phyloP scores from a whole-genome alignment of 2,329 filamentous ascomycete genomes.

The Diaporthe destruens region DNA sequence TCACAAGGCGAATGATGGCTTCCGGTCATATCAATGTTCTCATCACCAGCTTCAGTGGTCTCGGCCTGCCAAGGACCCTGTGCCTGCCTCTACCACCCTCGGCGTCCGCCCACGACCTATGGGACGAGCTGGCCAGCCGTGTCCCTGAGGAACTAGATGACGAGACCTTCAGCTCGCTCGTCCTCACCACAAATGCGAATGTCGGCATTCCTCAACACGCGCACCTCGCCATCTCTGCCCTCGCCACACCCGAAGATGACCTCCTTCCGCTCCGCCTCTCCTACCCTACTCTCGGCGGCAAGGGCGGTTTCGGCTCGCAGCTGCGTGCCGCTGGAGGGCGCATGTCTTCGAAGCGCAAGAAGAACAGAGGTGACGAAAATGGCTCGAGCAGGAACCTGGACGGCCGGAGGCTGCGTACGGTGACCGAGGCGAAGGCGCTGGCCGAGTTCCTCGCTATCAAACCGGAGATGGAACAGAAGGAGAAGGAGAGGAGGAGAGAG shows the following conservation, averaged over 20 bases:
- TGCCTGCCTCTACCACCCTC: constrained; percentile 78
- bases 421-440: constrained; percentile 93
- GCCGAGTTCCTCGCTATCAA: constrained; percentile 96
- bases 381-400: constrained; percentile 94
- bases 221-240: constrained; percentile 67
- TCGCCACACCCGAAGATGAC: constrained; percentile 69
- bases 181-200: constrained; percentile 86
- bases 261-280: constrained; percentile 88
- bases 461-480: constrained; percentile 95
- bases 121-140: constrained; percentile 70
- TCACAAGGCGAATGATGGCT: constrained; percentile 61
- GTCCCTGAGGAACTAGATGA: constrained; percentile 68
- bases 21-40: constrained; percentile 79
- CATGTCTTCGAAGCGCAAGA: constrained; percentile 94
- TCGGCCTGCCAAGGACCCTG: constrained; percentile 85
- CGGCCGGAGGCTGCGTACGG: constrained; percentile 87
- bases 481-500: constrained; percentile 86
- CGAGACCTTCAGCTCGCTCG: constrained; percentile 63
- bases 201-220: constrained; percentile 72
- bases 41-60: constrained; percentile 84
- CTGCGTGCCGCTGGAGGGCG: constrained; percentile 95
- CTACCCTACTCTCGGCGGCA: constrained; percentile 87
- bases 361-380: constrained; percentile 85
- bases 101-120: constrained; percentile 76
- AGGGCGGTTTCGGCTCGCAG: constrained; percentile 97